Conservation (phyloP, 768 basidiomycete genomes). For the Pilatotrama ljubarskyi region DNA sequence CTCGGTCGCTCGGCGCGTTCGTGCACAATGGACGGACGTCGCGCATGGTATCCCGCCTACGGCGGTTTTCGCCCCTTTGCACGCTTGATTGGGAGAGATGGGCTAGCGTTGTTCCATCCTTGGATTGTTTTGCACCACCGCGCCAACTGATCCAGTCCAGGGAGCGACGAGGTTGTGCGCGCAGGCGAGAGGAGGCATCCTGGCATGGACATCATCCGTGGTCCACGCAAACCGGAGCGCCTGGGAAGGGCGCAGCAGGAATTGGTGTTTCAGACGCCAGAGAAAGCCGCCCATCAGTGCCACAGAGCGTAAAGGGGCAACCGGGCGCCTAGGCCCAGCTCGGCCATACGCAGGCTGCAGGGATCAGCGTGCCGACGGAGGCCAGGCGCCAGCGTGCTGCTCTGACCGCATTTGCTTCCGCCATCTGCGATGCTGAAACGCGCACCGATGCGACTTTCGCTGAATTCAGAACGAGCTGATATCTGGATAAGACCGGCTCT, state of each 20-base stretch:
- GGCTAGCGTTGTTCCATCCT: neutral
- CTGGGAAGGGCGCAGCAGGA: conserved; percentile 9
- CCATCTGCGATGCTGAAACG: conserved; percentile 5
- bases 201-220: neutral
- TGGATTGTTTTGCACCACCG: neutral
- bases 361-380: no score
- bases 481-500: conserved; percentile 11
- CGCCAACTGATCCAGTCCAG: neutral
- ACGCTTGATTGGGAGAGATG: neutral
- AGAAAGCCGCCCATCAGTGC: conserved; percentile 20
- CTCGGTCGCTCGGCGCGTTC: neutral
- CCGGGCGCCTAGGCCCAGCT: neutral
- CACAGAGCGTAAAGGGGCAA: conserved; percentile 11
- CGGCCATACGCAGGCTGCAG: no score
- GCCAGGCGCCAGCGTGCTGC: neutral
- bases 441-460: conserved; percentile 7
- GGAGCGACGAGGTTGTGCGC: neutral
- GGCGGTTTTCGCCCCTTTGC: conserved; percentile 7
- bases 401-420: conserved; percentile 18
- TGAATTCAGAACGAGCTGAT: conserved; percentile 1
- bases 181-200: neutral
- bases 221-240: conserved; percentile 23
- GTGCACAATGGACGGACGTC: neutral
- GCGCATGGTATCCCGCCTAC: neutral
- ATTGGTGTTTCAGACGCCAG: conserved; percentile 21